A percentile compares a stretch with the other conserved stretches of the same genome.
These are phyloP conservation scores for Sporisorium sorghi DNA, from an alignment of 1,284 basidiomycete species.

Conservation along the genomic window DNA sequence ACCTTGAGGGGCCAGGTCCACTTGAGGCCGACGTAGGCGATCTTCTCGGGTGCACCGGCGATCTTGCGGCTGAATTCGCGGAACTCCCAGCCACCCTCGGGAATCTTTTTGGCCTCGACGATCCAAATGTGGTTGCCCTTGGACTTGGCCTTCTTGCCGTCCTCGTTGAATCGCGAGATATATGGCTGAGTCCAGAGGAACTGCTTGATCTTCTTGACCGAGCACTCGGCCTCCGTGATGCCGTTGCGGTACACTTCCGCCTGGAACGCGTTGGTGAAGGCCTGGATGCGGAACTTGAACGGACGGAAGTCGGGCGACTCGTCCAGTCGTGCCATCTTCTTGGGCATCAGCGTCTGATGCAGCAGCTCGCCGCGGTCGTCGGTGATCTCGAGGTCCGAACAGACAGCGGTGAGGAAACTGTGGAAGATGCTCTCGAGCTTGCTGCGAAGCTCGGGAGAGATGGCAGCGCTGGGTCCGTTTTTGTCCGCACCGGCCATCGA, in stretches of 20 bases:
- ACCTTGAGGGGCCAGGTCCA: conserved; percentile 94
- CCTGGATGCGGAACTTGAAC: conserved; percentile 99
- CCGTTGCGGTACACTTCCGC: conserved; percentile 79
- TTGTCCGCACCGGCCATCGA: conserved; percentile 27
- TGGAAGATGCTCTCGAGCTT: conserved; percentile 92
- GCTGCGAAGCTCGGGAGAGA: conserved; percentile 76
- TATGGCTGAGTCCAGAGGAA: conserved; percentile 93
- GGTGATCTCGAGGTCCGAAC: conserved; percentile 90
- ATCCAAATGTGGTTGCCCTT: conserved; percentile 99
- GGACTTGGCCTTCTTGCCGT: conserved; percentile 97
- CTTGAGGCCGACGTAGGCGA: conserved; percentile 77
- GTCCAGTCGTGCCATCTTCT: conserved; percentile 66
- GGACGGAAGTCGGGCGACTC: conserved; percentile 96
- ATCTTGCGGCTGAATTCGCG: conserved; percentile 80
- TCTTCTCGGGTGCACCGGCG: conserved; percentile 70
- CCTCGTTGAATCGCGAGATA: conserved; percentile 98
- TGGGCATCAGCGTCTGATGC: conserved; percentile 96
- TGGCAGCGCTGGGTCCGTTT: conserved; percentile 23
- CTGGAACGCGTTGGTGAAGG: conserved; percentile 95
- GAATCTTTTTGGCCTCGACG: conserved; percentile 88
- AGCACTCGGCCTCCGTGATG: conserved; percentile 73
- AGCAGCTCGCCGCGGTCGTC: conserved; percentile 96
- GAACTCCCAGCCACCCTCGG: conserved; percentile 85
- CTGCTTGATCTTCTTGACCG: conserved; percentile 80
- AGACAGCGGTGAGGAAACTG: conserved; percentile 86